Percentiles rank a stretch among this genome's conserved stretches.
These are phyloP conservation scores for Tetrapisispora nanseiensis DNA, from an alignment of 805 yeast genomes.

Conservation along the genomic window DNA sequence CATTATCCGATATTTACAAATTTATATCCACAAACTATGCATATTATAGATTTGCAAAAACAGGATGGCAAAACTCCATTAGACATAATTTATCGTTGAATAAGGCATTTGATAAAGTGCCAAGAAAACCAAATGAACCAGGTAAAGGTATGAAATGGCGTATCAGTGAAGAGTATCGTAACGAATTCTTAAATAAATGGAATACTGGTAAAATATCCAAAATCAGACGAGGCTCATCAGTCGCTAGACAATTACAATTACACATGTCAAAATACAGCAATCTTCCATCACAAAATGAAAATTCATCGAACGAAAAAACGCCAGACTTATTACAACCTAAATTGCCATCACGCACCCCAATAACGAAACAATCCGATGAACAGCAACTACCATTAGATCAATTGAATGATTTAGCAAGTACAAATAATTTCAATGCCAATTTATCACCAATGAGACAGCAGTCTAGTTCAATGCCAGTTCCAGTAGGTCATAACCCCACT, in stretches of 20 bases:
- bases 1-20: conserved; percentile 82
- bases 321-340: not conserved
- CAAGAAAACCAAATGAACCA: conserved; percentile 90
- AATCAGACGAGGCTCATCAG: conserved; percentile 70
- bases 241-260: conserved; percentile 67
- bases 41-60: conserved; percentile 79
- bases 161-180: conserved; percentile 72
- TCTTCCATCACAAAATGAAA: conserved; percentile 26
- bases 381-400: not conserved
- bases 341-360: not conserved
- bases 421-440: not conserved
- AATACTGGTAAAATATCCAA: conserved; percentile 65
- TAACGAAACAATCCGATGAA: not conserved
- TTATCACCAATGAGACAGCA: not conserved
- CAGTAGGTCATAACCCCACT: not conserved
- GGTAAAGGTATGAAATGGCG: conserved; percentile 99
- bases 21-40: conserved; percentile 87
- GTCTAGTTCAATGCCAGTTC: not conserved
- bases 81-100: conserved; percentile 90
- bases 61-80: conserved; percentile 98
- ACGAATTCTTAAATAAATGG: conserved; percentile 75
- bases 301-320: not conserved
- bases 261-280: conserved; percentile 45
- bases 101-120: conserved; percentile 96
- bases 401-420: not conserved